Evolutionary conservation across 176 grass and related monocot species (phyloP).

Genomic region (Oryza punctata): DNA sequence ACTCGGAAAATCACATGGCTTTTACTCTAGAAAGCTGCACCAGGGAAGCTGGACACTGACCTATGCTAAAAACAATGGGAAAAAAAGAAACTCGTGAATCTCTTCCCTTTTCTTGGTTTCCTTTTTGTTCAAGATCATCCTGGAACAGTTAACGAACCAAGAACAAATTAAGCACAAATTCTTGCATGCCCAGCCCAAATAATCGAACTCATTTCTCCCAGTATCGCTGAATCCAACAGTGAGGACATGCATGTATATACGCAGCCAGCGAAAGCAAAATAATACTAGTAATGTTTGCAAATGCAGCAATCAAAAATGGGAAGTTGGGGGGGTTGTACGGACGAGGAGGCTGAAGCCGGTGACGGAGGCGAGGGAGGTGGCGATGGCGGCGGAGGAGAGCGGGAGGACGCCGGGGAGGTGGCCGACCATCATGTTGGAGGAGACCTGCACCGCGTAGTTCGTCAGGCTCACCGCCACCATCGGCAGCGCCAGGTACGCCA

Average conservation of each 20-base stretch:
- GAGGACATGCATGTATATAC: too few species aligned
- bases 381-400: conserved; percentile 78
- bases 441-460: conserved; percentile 69
- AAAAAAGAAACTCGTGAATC: not conserved
- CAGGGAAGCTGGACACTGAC: not conserved
- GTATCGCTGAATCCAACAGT: not conserved
- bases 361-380: conserved; percentile 80
- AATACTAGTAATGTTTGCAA: too few species aligned
- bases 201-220: not conserved
- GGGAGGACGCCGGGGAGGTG: conserved; percentile 81
- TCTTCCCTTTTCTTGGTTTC: not conserved
- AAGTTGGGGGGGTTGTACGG: not conserved
- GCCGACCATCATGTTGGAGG: conserved; percentile 92
- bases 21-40: not conserved
- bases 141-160: not conserved
- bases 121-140: not conserved
- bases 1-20: not conserved
- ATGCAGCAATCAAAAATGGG: too few species aligned
- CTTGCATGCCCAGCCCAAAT: not conserved
- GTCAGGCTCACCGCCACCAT: conserved; percentile 57
- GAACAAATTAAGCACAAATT: not conserved
- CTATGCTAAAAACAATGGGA: not conserved
- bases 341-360: conserved; percentile 98
- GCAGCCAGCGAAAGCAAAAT: not conserved
- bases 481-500: conserved; percentile 60